Evolutionary conservation across 2,329 filamentous ascomycete species (phyloP), one percentile per base, ranked within the genome.

Genomic region (Grosmannia clavigera): DNA sequence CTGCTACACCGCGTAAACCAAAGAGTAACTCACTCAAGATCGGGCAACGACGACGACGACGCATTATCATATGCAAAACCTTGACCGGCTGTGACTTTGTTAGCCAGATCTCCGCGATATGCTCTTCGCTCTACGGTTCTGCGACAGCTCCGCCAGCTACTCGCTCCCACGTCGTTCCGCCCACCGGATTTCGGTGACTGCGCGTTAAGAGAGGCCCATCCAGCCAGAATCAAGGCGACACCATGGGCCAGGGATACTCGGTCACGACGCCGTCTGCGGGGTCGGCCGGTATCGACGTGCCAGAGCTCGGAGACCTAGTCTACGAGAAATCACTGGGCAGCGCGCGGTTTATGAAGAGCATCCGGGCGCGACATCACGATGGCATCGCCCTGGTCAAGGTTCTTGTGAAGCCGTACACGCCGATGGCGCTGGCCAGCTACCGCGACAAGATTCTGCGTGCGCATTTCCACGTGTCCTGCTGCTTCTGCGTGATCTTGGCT

Each of bases 211-310:
- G 29, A n/a, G 9, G 10, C 16, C 12, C 19, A 54, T 33, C 10
- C 19, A 35, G 29, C 16, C n/a, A 54, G 14, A 54, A 14, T 14
- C 10, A n/a, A 10, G 19, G 16, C 52, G 56, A 16, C 35, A 50
- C 66, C 65, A 99, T 99, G 94, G 94, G 94, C 65, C 94, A 99
- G 80, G 92, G 90, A 65, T 96, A 96, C 76, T 96, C 92, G 64
- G 84, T 95, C 67, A 90, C 91, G 59, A 92, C 91, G 70, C 88
- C 95, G 65, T 94, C 91, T 59, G 90, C 90, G 64, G 94, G 92
- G 70, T 88, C 90, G 59, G 92, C 92, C 61, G 90, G 91, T 67
- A 96, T 99, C 72, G 92, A 99, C 72, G 84, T 95, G 33, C 88
- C 92, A 48, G 92, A 99, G 76, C 83, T 99, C 51, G 83, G 88